Evolutionary conservation across 2,329 filamentous ascomycete species (phyloP).

Genomic region (Amesomyces nigricolor): DNA sequence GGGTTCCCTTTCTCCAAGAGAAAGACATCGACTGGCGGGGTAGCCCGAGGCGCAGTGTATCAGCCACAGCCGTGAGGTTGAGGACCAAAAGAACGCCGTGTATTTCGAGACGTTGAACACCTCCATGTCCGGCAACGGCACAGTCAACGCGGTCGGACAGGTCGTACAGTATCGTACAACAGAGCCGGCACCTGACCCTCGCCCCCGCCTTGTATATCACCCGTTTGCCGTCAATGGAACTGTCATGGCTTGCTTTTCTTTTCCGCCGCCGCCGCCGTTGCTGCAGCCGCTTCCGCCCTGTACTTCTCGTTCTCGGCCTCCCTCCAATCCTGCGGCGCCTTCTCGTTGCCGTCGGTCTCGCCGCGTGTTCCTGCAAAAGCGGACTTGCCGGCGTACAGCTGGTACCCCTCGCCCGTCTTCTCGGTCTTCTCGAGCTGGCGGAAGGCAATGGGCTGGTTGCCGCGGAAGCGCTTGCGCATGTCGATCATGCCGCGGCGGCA

Average conservation of each 20-base stretch:
- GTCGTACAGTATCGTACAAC: conserved; percentile 1
- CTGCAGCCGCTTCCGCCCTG: conserved; percentile 26
- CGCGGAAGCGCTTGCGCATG: conserved; percentile 97
- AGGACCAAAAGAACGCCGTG: too few species aligned
- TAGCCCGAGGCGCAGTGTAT: too few species aligned
- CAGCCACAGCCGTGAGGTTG: background rate
- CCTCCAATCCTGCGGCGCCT: conserved; percentile 55
- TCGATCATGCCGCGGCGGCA: conserved; percentile 96
- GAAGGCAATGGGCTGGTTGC: conserved; percentile 78
- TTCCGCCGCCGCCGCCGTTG: background rate
- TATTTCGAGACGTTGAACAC: background rate
- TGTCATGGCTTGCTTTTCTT: conserved; percentile 5
- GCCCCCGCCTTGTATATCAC: background rate
- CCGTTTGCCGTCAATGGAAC: background rate
- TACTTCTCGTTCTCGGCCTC: conserved; percentile 61
- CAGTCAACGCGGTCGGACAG: background rate
- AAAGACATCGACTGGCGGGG: too few species aligned
- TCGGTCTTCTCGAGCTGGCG: conserved; percentile 57
- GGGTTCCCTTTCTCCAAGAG: too few species aligned
- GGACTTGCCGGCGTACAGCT: conserved; percentile 73
- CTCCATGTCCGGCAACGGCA: background rate
- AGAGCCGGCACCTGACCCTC: too few species aligned
- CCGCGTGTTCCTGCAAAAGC: conserved; percentile 61
- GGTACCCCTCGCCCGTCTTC: conserved; percentile 51
- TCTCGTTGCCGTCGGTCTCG: conserved; percentile 63